Base-by-base conservation (phyloP, 2,329 filamentous ascomycete species). In the Coleophoma crateriformis region DNA sequence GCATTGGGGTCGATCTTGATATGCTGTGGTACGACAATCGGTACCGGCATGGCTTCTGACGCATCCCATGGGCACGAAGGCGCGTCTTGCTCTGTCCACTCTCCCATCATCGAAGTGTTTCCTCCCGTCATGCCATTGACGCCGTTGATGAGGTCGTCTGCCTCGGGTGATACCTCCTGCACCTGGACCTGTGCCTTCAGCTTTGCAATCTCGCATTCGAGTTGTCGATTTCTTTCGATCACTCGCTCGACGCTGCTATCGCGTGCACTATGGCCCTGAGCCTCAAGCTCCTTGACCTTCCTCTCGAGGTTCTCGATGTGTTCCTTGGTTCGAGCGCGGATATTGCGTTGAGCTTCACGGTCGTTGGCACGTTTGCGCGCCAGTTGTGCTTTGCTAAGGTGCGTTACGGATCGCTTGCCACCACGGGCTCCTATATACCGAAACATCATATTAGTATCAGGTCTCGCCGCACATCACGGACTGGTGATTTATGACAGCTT, bases 351-450 rank as follows among this genome's bases (percentile, higher is more conserved):
- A 41, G 90, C 90, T 69, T 95, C 89, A 55, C 90, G 82, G 67
- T 96, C 90, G 71, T 95, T 95, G 64, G 88, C 88, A 56, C 90
- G 80, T 75, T 96, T 96, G 66, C 90, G 86, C 38, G 86, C 88
- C 51, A 96, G 79, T 70, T 96, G 90, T 54, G 90, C 87, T 17
- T 90, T 88, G 27, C 88, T 95, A 64, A 95, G 77, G 64, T 89
- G 92, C 57, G 90, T 90, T 50, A 95, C 90, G 53, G 88, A 90
- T 59, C 90, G 81, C 50, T 86, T 80, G 46, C 78, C 79, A 78
- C 59, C 60, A 27, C 61, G 52, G 20, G 61, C 54, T 37, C 58
- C 61, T 64, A 37, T 20, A 44, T 13, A 13, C 13, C 12, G 13
- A 6, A 13, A 15, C 7, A 8, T 8, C 19, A 13, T 12, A 41